phyloP scores from a whole-genome alignment of 179 eudicot species.

The Beta corolliflora region DNA sequence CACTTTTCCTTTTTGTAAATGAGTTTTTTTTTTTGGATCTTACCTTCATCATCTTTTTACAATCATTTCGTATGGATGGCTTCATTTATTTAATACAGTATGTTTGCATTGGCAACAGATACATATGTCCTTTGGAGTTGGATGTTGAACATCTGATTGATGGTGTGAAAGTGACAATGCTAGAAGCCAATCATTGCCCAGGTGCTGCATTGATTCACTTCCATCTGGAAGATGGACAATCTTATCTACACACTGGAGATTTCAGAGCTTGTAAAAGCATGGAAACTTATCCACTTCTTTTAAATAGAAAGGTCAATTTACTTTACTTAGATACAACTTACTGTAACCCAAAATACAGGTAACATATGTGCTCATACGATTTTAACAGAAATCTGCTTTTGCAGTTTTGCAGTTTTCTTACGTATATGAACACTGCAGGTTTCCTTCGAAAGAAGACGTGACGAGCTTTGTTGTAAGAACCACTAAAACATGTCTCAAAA shows the following conservation, averaged over 20 bases:
- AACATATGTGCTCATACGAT: background rate
- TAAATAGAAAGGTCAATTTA: constrained; percentile 40
- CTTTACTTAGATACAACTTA: constrained; percentile 73
- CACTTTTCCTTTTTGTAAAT: background rate
- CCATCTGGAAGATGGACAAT: constrained; percentile 46
- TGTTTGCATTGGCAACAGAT: constrained; percentile 30
- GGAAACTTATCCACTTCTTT: constrained; percentile 56
- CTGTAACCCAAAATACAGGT: constrained; percentile 74
- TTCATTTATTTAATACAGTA: background rate
- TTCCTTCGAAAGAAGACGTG: constrained; percentile 67
- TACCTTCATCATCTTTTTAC: background rate
- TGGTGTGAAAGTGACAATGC: constrained; percentile 54
- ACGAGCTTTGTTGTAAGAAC: constrained; percentile 50
- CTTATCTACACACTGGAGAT: constrained; percentile 63
- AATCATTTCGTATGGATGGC: background rate
- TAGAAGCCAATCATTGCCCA: constrained; percentile 77
- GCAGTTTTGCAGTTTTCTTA: background rate
- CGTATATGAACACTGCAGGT: constrained; percentile 34
- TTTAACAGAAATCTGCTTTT: background rate
- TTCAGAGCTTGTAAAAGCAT: constrained; percentile 62
- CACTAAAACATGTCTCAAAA: constrained; percentile 42
- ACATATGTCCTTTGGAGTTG: constrained; percentile 49
- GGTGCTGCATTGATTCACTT: constrained; percentile 75
- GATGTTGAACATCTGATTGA: constrained; percentile 50
- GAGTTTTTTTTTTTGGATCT: background rate